Base-by-base conservation (phyloP, 257 asterid species). In the Craterostigma plantagineum region DNA sequence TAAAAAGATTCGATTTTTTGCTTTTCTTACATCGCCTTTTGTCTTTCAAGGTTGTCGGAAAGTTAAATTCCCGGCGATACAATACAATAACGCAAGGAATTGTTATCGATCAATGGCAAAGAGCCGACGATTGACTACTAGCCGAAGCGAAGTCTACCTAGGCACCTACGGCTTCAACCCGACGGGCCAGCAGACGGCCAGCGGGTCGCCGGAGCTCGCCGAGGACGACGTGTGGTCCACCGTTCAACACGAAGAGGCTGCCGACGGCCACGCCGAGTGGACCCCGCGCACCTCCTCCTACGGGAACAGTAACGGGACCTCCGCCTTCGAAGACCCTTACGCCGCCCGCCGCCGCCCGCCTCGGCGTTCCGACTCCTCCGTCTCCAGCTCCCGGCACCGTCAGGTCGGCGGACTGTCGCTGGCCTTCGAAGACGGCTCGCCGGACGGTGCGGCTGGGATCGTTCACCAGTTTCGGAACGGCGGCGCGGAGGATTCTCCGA, bases 221-320 rank as follows among this genome's bases (percentile, higher is more conserved):
- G 94, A 82, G 33, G 85, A 78, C 33, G 94, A 82, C 27, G 76
- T 82, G 0, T 82, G 92, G 94, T 64, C 79, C 12, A 64, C 57
- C 51, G 60, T 64, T 7, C 85, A n/a, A n/a, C n/a, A 73, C 8
- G 71, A 59, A 41, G 43, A 62, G 38, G 64, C 43, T 57, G 43
- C 45, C 66, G 69, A 56, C 0, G 67, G 58, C 4, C 50, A 35
- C 10, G 53, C 63, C 8, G 92, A 58, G 42, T 77, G 84, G 87
- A 48, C 41, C 45, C 38, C 81, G 64, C 69, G 69, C 69, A 73
- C n/a, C n/a, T n/a, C 84, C 54, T 9, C 67, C 52, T 2, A 38
- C 0, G 75, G 62, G 47, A 49, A n/a, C n/a, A n/a, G n/a, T n/a
- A n/a, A n/a, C n/a, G n/a, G n/a, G n/a, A n/a, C n/a, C n/a, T n/a